Evolutionary conservation across 345 rosid species (phyloP), one percentile per base, ranked within the genome.

Genomic region (Toxicodendron radicans): DNA sequence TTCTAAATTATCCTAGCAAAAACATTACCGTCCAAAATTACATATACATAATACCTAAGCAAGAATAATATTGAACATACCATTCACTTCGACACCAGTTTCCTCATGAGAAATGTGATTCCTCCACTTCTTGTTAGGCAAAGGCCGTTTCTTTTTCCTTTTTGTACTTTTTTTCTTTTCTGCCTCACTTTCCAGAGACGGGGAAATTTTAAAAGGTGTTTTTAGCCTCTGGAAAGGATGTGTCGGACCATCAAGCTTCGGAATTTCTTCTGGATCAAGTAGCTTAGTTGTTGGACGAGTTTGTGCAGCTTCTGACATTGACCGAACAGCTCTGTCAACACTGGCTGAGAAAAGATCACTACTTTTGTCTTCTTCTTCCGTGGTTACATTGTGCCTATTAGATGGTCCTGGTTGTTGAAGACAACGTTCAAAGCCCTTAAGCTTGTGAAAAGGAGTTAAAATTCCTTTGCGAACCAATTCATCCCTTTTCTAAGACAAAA

Each of bases 401-500:
- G 96, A 89, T 38, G 81, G 56, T 68, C 85, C 88, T 68, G 90
- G 85, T 70, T 85, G 91, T 86, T 87, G 93, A 79, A 95, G 87
- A 33, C 89, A 72, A 35, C 97, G 96, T 75, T 95, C 99, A 82
- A 85, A 95, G 61, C 98, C 98, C 82, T 91, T 85, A 21, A 95
- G 96, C 88, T 85, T 85, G 80, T 93, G 96, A 84, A 95, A 95
- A 49, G 97, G 99, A 82, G 99, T 95, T 76, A 95, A 88, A 63
- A 95, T 83, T 77, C 98, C 98, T 84, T 93, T 95, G 61, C 98
- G 88, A 52, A 95, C 93, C 88, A 95, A 73, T 77, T 90, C 88
- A 89, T 95, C 99, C 87, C 99, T 91, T 91, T 93, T 95, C 97
- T 95, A 84, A 73, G 83, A 75, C 80, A 83, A 78, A 82, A 66